Evolutionary conservation across 352 stramenopile genomes (phyloP).

Genomic region (Phytophthora hybrid): DNA sequence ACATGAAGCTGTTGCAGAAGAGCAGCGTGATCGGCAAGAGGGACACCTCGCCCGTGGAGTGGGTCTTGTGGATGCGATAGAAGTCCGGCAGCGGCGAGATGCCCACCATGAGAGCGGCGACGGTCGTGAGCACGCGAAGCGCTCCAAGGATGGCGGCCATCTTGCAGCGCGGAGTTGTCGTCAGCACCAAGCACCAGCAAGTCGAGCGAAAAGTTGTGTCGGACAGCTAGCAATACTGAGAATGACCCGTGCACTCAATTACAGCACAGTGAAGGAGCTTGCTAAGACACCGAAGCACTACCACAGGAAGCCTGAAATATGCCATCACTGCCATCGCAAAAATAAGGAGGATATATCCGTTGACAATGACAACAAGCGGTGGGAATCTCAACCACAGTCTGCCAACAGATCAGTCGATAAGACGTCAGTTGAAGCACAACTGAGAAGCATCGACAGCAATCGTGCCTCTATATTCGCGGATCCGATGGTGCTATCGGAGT

Average conservation of each 20-base stretch:
- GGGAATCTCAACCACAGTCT: no score
- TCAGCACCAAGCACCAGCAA: not conserved
- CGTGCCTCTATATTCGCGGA: no score
- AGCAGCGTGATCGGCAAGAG: slow-evolving; percentile 41
- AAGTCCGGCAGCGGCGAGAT: slow-evolving; percentile 44
- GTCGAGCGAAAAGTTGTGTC: slow-evolving; percentile 1
- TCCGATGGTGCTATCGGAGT: no score
- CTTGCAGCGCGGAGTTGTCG: not conserved
- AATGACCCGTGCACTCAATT: slow-evolving; percentile 16
- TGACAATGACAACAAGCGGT: not conserved
- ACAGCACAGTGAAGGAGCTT: not conserved
- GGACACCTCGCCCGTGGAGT: slow-evolving; percentile 42
- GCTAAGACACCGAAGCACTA: slow-evolving; percentile 24
- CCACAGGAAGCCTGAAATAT: not conserved
- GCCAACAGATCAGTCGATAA: not conserved
- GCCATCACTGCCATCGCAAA: not conserved
- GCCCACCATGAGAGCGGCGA: slow-evolving; percentile 38
- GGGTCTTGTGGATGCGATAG: slow-evolving; percentile 42
- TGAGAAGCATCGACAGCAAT: no score
- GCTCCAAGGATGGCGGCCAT: slow-evolving; percentile 23
- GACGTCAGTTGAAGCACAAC: not conserved
- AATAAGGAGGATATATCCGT: not conserved
- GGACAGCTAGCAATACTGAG: slow-evolving; percentile 23
- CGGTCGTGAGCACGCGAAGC: slow-evolving; percentile 44
- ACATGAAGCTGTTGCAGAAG: slow-evolving; percentile 51